These are phyloP conservation scores for Apiotrichum mycotoxinovorans DNA, from an alignment of 1,284 basidiomycete species.

Conservation along the genomic window DNA sequence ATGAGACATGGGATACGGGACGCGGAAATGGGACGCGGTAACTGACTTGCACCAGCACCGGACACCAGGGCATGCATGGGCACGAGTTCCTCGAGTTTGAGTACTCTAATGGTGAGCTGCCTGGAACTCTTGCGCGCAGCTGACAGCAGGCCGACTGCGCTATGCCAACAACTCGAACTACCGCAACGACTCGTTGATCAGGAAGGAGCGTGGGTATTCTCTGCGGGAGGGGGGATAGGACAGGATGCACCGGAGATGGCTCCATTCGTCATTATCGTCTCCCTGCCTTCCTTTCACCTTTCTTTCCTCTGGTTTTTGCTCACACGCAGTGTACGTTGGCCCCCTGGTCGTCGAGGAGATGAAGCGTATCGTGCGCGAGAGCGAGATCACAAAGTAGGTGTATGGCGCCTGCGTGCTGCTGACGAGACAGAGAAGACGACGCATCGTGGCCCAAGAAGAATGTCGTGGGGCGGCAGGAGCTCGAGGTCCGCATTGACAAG, in stretches of 20 bases:
- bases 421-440: constrained; percentile 80
- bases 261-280: too few species aligned
- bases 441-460: constrained; percentile 98
- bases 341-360: constrained; percentile 88
- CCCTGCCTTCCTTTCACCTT: too few species aligned
- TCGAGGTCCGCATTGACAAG: constrained; percentile 89
- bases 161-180: constrained; percentile 99
- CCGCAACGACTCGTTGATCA: constrained; percentile 90
- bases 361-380: constrained; percentile 88
- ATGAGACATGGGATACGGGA: not conserved
- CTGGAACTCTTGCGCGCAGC: not conserved
- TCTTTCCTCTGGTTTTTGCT: not conserved
- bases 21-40: not conserved
- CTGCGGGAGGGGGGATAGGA: not conserved
- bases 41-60: constrained; percentile 61
- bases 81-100: constrained; percentile 99
- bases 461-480: constrained; percentile 94
- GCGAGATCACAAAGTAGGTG: constrained; percentile 87
- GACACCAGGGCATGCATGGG: constrained; percentile 91
- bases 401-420: not conserved
- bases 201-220: constrained; percentile 85
- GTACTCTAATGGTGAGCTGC: constrained; percentile 73
- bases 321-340: constrained; percentile 81
- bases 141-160: constrained; percentile 65
- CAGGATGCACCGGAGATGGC: too few species aligned